Evolutionary conservation across 768 basidiomycete genomes (phyloP), one percentile per base, ranked within the genome.

Genomic region (Tephrocybe sp.): DNA sequence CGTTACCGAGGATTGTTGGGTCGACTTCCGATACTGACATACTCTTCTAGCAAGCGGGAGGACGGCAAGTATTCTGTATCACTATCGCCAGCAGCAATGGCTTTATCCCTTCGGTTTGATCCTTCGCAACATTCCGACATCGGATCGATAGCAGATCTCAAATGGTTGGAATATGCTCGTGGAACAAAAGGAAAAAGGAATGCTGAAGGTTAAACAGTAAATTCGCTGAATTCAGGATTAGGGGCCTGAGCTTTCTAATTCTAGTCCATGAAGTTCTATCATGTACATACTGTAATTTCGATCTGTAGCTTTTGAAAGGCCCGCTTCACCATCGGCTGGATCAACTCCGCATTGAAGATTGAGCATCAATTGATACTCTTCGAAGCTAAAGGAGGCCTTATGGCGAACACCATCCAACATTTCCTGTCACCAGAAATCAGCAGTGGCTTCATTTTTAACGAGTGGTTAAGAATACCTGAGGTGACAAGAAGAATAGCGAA

Each of bases 331-430:
- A 11, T 72, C 68, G n/a, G 66, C 70, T 50, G 77, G 83, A 60
- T 91, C 83, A 28, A 93, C 82, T 13, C 89, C 90, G 62, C 93
- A 96, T 59, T 92, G 92, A 30, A 98, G 76, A 58, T 84, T 87
- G 40, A 98, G 77, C 77, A 98, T 93, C 7, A 82, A 79, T 64
- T 93, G 89, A 68, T 96, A 98, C 62, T 98, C 91, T 56, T 96
- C 94, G 57, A 97, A 96, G 4, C 77, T 81, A 71, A 92, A 98
- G 31, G 67, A 67, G 53, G 80, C 82, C 54, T 77, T 74, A 40
- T 72, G 56, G 22, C 85, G 82, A 46, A 92, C 82, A 9, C 76
- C 69, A 24, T 89, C 84, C 41, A 98, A 73, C 79, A 98, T 83
- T 44, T 80, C 81, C 93, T 96, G 26, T 9, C 18, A 26, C 13